These are phyloP conservation scores for Collybiopsis confluens DNA, from an alignment of 768 basidiomycete species.

Conservation along the genomic window DNA sequence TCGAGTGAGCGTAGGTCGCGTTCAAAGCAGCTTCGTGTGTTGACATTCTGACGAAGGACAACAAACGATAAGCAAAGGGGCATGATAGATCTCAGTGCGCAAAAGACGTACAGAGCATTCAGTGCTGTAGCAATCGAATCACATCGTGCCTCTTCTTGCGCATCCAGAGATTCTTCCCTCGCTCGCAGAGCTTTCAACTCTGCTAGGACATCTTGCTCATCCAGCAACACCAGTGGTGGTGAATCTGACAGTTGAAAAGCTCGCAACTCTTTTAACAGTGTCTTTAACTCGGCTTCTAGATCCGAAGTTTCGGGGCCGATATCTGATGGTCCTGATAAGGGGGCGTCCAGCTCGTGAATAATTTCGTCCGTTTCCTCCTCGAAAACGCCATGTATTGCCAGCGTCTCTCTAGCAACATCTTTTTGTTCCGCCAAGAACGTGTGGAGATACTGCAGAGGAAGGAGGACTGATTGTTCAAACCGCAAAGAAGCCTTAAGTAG, in stretches of 20 bases:
- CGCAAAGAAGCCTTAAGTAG: conserved; percentile 16
- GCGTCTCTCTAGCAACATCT: conserved; percentile 19
- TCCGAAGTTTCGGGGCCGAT: conserved; percentile 10
- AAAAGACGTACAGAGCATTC: conserved; percentile 15
- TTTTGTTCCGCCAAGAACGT: conserved; percentile 13
- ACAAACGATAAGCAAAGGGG: background rate
- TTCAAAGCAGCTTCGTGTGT: conserved; percentile 16
- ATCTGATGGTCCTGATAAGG: background rate
- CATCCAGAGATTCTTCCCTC: conserved; percentile 7
- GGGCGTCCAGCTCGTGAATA: conserved; percentile 9
- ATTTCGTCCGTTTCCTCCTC: conserved; percentile 29
- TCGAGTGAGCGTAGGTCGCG: conserved; percentile 20
- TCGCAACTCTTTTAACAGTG: conserved; percentile 15
- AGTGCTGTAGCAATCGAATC: conserved; percentile 12
- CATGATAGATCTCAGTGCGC: background rate
- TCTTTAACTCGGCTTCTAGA: conserved; percentile 15
- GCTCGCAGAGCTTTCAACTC: conserved; percentile 14
- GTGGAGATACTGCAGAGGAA: conserved; percentile 21
- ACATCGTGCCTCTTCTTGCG: conserved; percentile 15
- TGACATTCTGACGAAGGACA: conserved; percentile 15
- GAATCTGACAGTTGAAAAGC: conserved; percentile 15
- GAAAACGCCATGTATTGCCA: conserved; percentile 28
- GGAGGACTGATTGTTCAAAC: conserved; percentile 18
- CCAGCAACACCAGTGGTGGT: conserved; percentile 20
- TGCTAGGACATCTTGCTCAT: conserved; percentile 17